Base-by-base conservation (phyloP, 768 basidiomycete species). In the Guyanaporus albipodus region DNA sequence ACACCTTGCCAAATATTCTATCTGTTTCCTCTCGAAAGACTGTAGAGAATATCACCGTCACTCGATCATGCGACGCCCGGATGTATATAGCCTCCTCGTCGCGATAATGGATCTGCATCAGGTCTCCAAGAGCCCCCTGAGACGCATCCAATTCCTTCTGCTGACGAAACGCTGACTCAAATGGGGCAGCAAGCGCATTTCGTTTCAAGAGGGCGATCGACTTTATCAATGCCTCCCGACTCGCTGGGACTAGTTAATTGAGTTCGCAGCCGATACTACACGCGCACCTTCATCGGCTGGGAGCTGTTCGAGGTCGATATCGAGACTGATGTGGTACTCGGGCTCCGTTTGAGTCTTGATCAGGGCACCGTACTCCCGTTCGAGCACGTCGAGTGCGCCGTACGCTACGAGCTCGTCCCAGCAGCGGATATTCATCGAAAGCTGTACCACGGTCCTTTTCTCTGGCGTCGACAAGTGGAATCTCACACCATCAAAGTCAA, bases 41-140 rank as follows among this genome's bases (percentile, higher is more conserved):
- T 17, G 96, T 99, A 4, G 90, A 93, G 71, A 99, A 98, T 61
- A 97, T 89, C 48, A 97, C 91, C 1, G 96, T 98, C 42, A 99
- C 95, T 51, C 96, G 87, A 74, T 99, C 96, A 37, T 82, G 79
- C 33, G 89, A 83, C 3, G 96, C 91, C 61, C 90, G 90, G 33
- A 99, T 79, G 63, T 92, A 98, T 66, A 99, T 94, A 17, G 91
- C 94, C 68, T 99, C 96, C 58, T 97, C 91, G 57, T 92, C 93
- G 38, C 96, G 85, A 68, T 98, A 98, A 64, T 91, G 88, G 46
- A 99, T 78, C 53, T 83, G 75, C 88, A 97, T 96, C 45, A 98
- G 70, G 32, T 95, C 86, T 21, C 90, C 91, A 40, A 80, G 79
- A 11, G 76, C 71, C 23, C 72, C 68, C 33, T 78, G 82, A 0